These are phyloP conservation scores for Rhizopus stolonifer DNA, from an alignment of 371 early-diverging fungal species.

Conservation along the genomic window DNA sequence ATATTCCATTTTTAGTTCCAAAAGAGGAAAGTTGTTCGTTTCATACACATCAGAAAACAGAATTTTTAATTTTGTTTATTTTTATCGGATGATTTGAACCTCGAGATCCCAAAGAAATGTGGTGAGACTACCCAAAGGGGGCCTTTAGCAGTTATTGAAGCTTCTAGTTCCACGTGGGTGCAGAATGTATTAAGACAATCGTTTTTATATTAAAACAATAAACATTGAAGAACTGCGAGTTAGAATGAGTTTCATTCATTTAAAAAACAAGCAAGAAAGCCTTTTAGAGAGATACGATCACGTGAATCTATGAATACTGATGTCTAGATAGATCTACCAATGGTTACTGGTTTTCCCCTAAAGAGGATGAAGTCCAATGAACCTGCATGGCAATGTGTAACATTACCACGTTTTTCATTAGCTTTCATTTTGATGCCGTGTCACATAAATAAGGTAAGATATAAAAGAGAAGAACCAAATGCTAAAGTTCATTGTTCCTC, in stretches of 20 bases:
- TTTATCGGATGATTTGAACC: too few relatives aligned
- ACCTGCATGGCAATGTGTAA: background rate
- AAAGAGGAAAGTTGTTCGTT: background rate
- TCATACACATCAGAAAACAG: background rate
- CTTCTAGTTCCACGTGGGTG: too few relatives aligned
- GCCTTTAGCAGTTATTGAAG: too few relatives aligned
- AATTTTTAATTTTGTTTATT: too few relatives aligned
- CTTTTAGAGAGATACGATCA: too few relatives aligned
- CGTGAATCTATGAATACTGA: too few relatives aligned
- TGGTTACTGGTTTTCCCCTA: background rate
- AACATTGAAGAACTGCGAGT: too few relatives aligned
- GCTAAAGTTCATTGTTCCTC: background rate
- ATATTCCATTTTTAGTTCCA: background rate
- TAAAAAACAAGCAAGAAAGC: background rate
- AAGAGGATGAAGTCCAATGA: background rate
- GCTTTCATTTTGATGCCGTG: constrained; percentile 1
- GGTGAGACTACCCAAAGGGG: too few relatives aligned
- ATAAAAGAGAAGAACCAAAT: background rate
- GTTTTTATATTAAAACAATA: too few relatives aligned
- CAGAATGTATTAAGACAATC: too few relatives aligned
- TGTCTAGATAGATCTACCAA: background rate
- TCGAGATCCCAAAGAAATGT: too few relatives aligned
- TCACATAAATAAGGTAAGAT: background rate
- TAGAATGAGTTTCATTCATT: too few relatives aligned
- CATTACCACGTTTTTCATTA: constrained; percentile 3